These are phyloP conservation scores for Venturia oleaginea DNA, from an alignment of 2,329 filamentous ascomycete genomes.

Conservation along the genomic window DNA sequence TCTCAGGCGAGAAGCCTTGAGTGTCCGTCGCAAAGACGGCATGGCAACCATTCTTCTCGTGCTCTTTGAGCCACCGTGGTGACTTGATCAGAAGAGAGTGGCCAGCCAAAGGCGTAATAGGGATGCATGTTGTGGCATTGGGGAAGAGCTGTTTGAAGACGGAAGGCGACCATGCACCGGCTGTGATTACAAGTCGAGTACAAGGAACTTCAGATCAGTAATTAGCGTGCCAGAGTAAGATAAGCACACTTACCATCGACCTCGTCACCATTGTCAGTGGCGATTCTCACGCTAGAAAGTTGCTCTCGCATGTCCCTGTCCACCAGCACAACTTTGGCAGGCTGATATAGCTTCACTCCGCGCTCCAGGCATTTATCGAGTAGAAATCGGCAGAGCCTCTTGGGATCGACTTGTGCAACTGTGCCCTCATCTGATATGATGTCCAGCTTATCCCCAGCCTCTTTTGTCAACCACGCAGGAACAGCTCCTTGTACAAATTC, in stretches of 20 bases:
- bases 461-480: constrained; percentile 47
- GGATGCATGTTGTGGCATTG: constrained; percentile 41
- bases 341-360: constrained; percentile 59
- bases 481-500: constrained; percentile 24
- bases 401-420: constrained; percentile 62
- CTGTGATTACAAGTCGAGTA: constrained; percentile 55
- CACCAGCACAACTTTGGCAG: constrained; percentile 47
- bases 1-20: constrained; percentile 56
- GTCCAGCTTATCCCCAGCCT: constrained; percentile 46
- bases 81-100: constrained; percentile 61
- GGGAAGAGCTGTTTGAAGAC: constrained; percentile 61
- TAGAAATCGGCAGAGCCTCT: constrained; percentile 57
- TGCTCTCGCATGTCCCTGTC: constrained; percentile 42
- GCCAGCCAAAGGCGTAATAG: constrained; percentile 56
- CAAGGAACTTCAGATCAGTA: constrained; percentile 43
- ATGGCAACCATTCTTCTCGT: constrained; percentile 45
- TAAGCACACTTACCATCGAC: constrained; percentile 6
- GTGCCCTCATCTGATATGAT: constrained; percentile 52
- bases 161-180: constrained; percentile 61
- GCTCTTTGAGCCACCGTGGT: constrained; percentile 41
- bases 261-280: constrained; percentile 29
- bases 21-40: constrained; percentile 58
- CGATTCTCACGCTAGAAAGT: constrained; percentile 46
- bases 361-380: constrained; percentile 45
- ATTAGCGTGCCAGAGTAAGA: not conserved